Evolutionary conservation across 1,139 yeast species (phyloP), one percentile per base, ranked within the genome.

Genomic region (Taphrina populina): DNA sequence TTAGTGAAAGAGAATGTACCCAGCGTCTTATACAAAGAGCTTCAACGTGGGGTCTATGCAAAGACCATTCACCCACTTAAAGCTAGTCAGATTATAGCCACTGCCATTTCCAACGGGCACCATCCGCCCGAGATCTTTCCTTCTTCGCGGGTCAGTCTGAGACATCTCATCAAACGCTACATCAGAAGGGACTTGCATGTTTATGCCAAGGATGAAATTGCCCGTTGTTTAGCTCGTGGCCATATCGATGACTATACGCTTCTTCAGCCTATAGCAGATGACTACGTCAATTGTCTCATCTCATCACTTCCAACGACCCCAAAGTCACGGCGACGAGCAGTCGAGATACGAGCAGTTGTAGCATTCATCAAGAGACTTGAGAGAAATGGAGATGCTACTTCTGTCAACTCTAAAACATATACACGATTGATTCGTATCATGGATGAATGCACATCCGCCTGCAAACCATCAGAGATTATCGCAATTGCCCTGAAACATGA

Each of bases 41-140:
- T 47, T 2, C 53, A 36, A 20, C 11, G 15, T 4, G 54, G 34
- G 15, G 44, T 41, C 39, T 15, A 11, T 4, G 6, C 30, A 33
- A 40, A 41, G 33, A n/a, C 35, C 13, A 41, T 49, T 11, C 54
- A 49, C 39, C 54, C 54, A 3, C 29, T 49, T 20, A 49, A 49
- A 26, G 54, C 54, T 6, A 39, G 37, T 19, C 30, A 37, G 11
- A 19, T 49, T 32, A 49, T 49, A 13, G 44, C 37, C 7, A 37
- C 29, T 8, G 46, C 46, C 13, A 40, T 49, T n/a, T 27, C 21
- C n/a, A 41, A 40, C 11, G 54, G 54, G 2, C 39, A 30, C n/a
- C 13, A 11, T 3, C 39, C 54, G 19, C 54, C 54, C 6, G 54
- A 49, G 24, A 20, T 30, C 8, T n/a, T 8, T 8, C 32, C 33